Conservation (phyloP, 345 rosid species). For the Sonneratia alba region DNA sequence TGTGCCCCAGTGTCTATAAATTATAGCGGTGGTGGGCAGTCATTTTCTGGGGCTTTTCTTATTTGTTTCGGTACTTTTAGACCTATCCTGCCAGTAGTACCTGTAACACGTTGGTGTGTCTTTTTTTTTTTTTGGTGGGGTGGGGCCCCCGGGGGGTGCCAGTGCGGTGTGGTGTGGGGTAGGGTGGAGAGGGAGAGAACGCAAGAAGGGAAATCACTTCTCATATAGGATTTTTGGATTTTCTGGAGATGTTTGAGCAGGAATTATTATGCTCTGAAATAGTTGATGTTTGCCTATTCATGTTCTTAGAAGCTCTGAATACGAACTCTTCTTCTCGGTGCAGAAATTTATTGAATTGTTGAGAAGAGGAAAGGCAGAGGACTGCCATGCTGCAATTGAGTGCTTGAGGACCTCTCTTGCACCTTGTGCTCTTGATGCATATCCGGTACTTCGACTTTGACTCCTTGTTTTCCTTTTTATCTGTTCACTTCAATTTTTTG, state of each 20-base stretch:
- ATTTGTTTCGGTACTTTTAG: not conserved
- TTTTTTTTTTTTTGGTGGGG: not conserved
- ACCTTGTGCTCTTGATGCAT: constrained; percentile 95
- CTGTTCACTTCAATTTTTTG: not conserved
- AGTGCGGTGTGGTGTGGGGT: too few species aligned
- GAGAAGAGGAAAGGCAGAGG: constrained; percentile 66
- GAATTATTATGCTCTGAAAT: not conserved
- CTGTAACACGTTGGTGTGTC: not conserved
- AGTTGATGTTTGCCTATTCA: not conserved
- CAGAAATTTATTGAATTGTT: constrained; percentile 88
- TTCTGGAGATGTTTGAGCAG: not conserved
- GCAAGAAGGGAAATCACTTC: not conserved
- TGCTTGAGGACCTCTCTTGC: constrained; percentile 79
- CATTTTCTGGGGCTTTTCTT: not conserved
- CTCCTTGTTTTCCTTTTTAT: not conserved
- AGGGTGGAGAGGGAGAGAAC: too few species aligned
- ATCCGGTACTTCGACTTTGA: constrained; percentile 44
- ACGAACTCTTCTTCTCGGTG: constrained; percentile 6
- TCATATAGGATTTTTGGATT: not conserved
- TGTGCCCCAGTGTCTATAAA: not conserved
- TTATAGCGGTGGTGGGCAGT: not conserved
- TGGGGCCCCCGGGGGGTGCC: too few species aligned
- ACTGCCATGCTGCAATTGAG: constrained; percentile 51
- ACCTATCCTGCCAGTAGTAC: not conserved
- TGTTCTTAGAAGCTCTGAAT: not conserved